Base-by-base conservation (phyloP, 2,329 filamentous ascomycete genomes). In the Knoxdaviesia capensis region DNA sequence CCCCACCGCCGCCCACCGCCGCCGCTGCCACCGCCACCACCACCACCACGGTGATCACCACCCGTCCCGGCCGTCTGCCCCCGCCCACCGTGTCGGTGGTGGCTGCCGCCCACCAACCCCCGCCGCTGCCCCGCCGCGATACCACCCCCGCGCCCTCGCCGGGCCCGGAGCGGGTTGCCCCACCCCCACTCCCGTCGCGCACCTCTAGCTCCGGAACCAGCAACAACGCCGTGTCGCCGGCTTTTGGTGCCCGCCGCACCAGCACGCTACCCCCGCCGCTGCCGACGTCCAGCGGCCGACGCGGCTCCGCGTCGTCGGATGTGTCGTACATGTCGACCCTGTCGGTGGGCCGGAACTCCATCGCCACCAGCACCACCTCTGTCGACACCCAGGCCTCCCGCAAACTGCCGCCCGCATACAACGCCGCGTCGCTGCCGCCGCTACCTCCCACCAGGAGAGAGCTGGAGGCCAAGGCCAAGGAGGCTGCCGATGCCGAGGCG, bases 271-370 rank as follows among this genome's bases (percentile, higher is more conserved):
- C 56, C 57, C 2, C 51, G 63, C 9, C 61, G 60, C 34, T 51
- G 52, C 35, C 50, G 52, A 40, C 50, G 52, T 35, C 53, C 51
- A 20, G 54, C 28, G 56, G 56, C 5, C 63, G 72, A 29, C 64
- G 69, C 43, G 68, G 62, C 40, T 78, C 74, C 11, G 66, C 67
- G 36, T 69, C 72, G 0, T 78, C 74, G 3, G 70, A 71, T 31
- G 50, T 65, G 8, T 77, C 72, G 3, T 59, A 68, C 44, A 57
- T 64, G 10, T 77, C 74, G 4, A 64, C 61, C 1, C 52, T 69
- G 28, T 75, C 71, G 1, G 48, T 70, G 36, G 63, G 60, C 33
- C 58, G 58, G 5, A 51, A 56, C 31, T 66, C 63, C 6, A 70
- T 69, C 2, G 59, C 59, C 28, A 64, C 67, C 0, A 74, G 65